Evolutionary conservation across 495 filamentous ascomycete genomes (phyloP).

Genomic region (Penicillium steckii): DNA sequence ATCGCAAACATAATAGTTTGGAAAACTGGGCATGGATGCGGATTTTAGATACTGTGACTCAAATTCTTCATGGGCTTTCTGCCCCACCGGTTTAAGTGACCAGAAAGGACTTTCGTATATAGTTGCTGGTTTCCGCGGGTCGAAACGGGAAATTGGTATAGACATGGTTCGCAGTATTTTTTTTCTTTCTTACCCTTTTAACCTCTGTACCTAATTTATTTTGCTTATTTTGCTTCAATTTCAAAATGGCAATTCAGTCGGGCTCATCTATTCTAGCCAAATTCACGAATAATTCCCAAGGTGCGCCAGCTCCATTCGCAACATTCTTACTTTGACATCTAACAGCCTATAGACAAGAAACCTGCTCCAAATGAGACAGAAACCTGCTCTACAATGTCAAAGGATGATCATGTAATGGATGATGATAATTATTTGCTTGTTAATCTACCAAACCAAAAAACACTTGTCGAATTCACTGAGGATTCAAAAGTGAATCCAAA

Average conservation of each 20-base stretch:
- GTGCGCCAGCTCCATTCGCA: slow-evolving; percentile 5
- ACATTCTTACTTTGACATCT: neutral
- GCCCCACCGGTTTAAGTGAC: slow-evolving; percentile 13
- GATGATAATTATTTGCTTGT: slow-evolving; percentile 21
- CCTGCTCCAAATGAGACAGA: slow-evolving; percentile 3
- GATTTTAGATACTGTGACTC: slow-evolving; percentile 22
- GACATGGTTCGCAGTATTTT: slow-evolving; percentile 4
- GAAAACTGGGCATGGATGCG: slow-evolving; percentile 11
- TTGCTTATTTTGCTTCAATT: neutral
- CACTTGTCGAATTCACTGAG: slow-evolving; percentile 31
- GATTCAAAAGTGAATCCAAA: slow-evolving; percentile 26
- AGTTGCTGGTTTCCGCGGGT: slow-evolving; percentile 2
- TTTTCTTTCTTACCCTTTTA: neutral
- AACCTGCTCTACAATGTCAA: slow-evolving; percentile 5
- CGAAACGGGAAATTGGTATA: neutral
- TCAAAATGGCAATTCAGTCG: slow-evolving; percentile 8
- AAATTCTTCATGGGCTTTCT: slow-evolving; percentile 6
- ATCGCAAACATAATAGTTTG: slow-evolving; percentile 21
- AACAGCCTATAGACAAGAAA: slow-evolving; percentile 13
- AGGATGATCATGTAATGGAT: neutral
- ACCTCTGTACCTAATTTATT: neutral
- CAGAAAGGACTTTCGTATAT: slow-evolving; percentile 10
- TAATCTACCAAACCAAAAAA: slow-evolving; percentile 21
- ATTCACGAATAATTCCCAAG: slow-evolving; percentile 8
- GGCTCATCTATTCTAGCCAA: slow-evolving; percentile 4